phyloP scores from a whole-genome alignment of 2,329 filamentous ascomycete genomes.

The Decorospora gaudefroyi region DNA sequence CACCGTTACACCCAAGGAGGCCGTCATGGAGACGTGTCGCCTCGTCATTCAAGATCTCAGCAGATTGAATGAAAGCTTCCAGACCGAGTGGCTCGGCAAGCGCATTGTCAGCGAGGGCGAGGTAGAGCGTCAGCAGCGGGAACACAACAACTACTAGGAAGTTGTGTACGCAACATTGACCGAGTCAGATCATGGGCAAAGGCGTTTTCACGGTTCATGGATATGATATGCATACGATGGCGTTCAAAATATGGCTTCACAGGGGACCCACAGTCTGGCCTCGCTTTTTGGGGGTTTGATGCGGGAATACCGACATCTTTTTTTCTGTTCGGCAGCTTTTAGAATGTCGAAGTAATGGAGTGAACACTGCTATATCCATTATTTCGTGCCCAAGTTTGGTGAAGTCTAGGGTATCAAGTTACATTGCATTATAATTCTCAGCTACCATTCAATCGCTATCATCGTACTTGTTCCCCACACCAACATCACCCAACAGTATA shows the following conservation, averaged over 20 bases:
- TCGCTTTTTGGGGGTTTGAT: no score
- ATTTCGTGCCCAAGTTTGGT: no score
- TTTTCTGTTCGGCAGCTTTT: no score
- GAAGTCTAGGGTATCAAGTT: no score
- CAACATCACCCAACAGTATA: conserved; percentile 70
- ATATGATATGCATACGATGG: neutral
- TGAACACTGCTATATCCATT: no score
- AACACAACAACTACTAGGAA: conserved; percentile 37
- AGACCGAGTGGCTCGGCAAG: conserved; percentile 66
- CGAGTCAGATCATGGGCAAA: neutral
- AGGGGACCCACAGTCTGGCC: neutral
- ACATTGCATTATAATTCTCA: no score
- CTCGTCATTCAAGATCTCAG: conserved; percentile 81
- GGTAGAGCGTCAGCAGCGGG: conserved; percentile 38
- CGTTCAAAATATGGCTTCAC: conserved; percentile 1
- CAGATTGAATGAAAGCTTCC: conserved; percentile 83
- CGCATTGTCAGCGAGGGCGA: conserved; percentile 45
- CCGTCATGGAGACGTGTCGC: conserved; percentile 77
- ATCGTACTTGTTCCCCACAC: conserved; percentile 64
- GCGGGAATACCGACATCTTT: no score
- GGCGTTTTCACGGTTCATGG: conserved; percentile 2
- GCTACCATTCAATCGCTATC: conserved; percentile 58
- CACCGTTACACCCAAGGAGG: conserved; percentile 83
- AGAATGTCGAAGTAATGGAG: no score
- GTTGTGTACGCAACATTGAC: neutral